Percentiles rank a stretch among this genome's conserved stretches.
Evolutionary conservation across 495 filamentous ascomycete species (phyloP).

Genomic region (Neurospora africana): DNA sequence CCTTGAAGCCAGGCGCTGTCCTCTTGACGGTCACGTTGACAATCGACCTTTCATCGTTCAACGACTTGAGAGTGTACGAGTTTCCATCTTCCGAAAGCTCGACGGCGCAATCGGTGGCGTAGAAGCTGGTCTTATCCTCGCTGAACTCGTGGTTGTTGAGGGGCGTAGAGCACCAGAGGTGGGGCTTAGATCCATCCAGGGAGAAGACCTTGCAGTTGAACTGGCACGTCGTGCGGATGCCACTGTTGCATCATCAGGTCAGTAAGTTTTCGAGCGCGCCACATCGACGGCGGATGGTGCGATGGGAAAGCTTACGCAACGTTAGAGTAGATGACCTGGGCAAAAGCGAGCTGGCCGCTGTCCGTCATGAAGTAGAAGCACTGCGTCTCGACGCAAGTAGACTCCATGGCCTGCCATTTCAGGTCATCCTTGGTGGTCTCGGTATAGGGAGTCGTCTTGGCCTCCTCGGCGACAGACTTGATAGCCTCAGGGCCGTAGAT

Average conservation of each 20-base stretch:
- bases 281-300: slow-evolving; percentile 2
- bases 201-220: slow-evolving; percentile 89
- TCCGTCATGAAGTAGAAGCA: slow-evolving; percentile 86
- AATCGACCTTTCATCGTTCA: slow-evolving; percentile 60
- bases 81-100: slow-evolving; percentile 75
- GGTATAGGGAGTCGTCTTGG: slow-evolving; percentile 68
- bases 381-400: slow-evolving; percentile 91
- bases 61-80: slow-evolving; percentile 75
- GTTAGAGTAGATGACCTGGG: slow-evolving; percentile 95
- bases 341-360: slow-evolving; percentile 61
- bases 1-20: slow-evolving; percentile 68
- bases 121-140: slow-evolving; percentile 69
- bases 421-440: slow-evolving; percentile 66
- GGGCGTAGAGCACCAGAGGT: slow-evolving; percentile 71
- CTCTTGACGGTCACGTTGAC: slow-evolving; percentile 77
- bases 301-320: slow-evolving; percentile 59
- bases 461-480: slow-evolving; percentile 70
- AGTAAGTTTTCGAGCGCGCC: slow-evolving; percentile 9
- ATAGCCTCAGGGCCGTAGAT: slow-evolving; percentile 90
- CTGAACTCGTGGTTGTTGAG: slow-evolving; percentile 72
- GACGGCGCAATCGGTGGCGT: slow-evolving; percentile 70
- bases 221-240: slow-evolving; percentile 79
- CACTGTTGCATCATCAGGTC: slow-evolving; percentile 42
- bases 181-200: slow-evolving; percentile 49
- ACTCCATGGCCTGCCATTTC: slow-evolving; percentile 70